Evolutionary conservation across 169 alveolate genomes (phyloP), one percentile per base, ranked within the genome.

Genomic region (Plasmodium billcollinsi): DNA sequence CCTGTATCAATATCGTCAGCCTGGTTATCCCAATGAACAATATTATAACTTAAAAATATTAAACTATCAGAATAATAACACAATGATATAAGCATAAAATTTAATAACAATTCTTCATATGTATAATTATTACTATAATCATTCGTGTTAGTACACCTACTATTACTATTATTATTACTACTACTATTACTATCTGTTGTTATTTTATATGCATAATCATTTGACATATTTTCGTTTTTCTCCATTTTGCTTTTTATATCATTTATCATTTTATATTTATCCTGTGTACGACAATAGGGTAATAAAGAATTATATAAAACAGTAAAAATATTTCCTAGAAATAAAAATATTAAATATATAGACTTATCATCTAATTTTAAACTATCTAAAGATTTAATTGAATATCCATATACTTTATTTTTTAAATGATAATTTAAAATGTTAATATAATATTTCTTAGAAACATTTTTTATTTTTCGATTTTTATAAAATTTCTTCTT

Each of bases 61-160:
- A 83, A 18, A 26, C 85, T 83, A 20, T 83, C 91, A 0, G 91
- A 63, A 62, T 83, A 83, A 58, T 83, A 56, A 29, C 85, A 83
- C 63, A 83, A 33, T 20, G 78, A 39, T 21, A 83, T 69, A 14
- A 83, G 45, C 62, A 69, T 83, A 83, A 83, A 83, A 62, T 83
- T 9, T 61, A 54, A 29, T 7, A 83, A 61, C 8, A 83, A 66
- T 3, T 29, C 21, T 8, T 74, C 73, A 59, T 58, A 74, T 20
- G 73, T 18, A 20, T 74, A 74, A 20, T 15, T 59, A 7, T 43
- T 43, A 7, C 14, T 26, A 61, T 12, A 0, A 3, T 3, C 7
- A 2, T 58, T 29, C 1, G 72, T 11, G 2, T 1, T 15, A 33
- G 6, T 54, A 47, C n/a, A 47, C 8, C 9, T 33, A 33, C 7